phyloP scores from a whole-genome alignment of 108 stramenopile species.

The Fistulifera pelliculosa region DNA sequence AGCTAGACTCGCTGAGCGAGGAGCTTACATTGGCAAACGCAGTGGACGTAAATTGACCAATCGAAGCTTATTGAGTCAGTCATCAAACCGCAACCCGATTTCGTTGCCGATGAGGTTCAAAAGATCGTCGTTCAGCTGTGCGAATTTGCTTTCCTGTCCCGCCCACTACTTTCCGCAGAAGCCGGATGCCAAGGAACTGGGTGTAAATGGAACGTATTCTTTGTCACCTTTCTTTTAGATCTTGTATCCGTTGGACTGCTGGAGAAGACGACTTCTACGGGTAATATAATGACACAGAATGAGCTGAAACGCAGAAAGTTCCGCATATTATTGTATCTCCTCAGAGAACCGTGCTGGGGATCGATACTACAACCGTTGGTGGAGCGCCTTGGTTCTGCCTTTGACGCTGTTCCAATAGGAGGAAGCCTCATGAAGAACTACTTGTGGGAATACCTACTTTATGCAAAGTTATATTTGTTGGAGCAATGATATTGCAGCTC shows the following conservation, averaged over 20 bases:
- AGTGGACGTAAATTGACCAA: conserved; percentile 3
- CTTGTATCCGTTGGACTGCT: conserved; percentile 22
- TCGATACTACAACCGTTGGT: conserved; percentile 9
- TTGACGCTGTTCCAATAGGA: conserved; percentile 25
- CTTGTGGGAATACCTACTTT: conserved; percentile 29
- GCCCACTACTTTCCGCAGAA: conserved; percentile 24
- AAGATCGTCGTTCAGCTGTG: conserved; percentile 4
- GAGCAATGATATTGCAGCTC: conserved; percentile 27
- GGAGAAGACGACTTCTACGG: background rate
- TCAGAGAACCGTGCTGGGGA: conserved; percentile 30
- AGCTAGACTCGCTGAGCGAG: background rate
- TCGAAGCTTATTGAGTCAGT: background rate
- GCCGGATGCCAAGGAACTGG: too few species aligned
- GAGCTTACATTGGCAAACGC: conserved; percentile 13
- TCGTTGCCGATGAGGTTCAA: too few species aligned
- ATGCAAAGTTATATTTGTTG: conserved; percentile 30
- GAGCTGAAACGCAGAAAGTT: conserved; percentile 27
- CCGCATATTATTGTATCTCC: conserved; percentile 26
- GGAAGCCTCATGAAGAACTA: conserved; percentile 19
- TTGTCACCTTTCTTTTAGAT: conserved; percentile 19
- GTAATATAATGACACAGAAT: conserved; percentile 9
- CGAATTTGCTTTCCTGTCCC: conserved; percentile 26
- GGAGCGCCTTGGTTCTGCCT: background rate
- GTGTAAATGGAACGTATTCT: too few species aligned
- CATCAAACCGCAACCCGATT: background rate